A percentile compares a stretch with the other conserved stretches of the same genome.
Evolutionary conservation across 75 land plant genomes (phyloP).

Genomic region (Ceratopteris richardii): DNA sequence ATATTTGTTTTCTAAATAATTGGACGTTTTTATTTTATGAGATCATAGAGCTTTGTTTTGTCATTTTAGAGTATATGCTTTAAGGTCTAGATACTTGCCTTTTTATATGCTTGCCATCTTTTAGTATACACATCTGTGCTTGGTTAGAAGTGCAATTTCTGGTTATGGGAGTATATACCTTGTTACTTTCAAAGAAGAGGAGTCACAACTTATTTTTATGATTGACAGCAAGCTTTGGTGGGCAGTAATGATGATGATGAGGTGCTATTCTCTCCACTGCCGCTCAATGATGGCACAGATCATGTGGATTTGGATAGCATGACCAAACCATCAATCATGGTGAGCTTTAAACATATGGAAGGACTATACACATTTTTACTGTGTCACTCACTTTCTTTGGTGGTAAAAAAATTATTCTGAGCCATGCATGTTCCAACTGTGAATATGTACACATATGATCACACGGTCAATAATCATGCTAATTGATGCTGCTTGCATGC

Average conservation of each 20-base stretch:
- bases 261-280: conserved; percentile 51
- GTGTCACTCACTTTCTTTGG: too few species aligned
- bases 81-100: too few species aligned
- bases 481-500: too few species aligned
- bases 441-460: too few species aligned
- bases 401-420: too few species aligned
- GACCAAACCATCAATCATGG: background rate
- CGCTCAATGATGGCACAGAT: conserved; percentile 13
- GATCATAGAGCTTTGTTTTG: background rate
- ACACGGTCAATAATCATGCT: too few species aligned
- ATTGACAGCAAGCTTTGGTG: conserved; percentile 80
- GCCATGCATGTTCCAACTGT: too few species aligned
- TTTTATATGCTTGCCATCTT: background rate
- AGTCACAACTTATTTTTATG: background rate
- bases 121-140: background rate
- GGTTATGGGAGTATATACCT: background rate
- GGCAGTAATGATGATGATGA: conserved; percentile 74
- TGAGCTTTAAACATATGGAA: too few species aligned
- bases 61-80: background rate
- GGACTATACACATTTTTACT: too few species aligned
- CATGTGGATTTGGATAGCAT: conserved; percentile 8
- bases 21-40: background rate
- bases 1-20: too few species aligned
- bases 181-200: conserved; percentile 2
- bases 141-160: background rate